phyloP scores from a whole-genome alignment of 2,329 filamentous ascomycete species.

The Claviceps pazoutovae region DNA sequence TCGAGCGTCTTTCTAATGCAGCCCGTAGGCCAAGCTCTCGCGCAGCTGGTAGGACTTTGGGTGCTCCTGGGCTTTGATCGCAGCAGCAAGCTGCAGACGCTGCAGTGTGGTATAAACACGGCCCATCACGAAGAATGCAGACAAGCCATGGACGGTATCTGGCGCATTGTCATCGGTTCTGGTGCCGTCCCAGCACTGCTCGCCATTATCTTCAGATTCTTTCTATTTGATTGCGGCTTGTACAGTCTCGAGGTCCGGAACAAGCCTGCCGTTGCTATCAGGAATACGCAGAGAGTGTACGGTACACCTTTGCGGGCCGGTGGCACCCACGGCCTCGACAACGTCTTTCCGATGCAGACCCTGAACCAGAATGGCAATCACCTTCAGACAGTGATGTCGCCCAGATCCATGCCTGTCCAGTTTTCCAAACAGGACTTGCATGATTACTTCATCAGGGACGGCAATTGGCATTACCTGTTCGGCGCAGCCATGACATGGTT shows the following conservation, averaged over 20 bases:
- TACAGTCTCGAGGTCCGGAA: slow-evolving; percentile 52
- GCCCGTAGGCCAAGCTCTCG: slow-evolving; percentile 50
- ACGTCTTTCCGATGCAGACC: slow-evolving; percentile 11
- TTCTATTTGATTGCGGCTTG: slow-evolving; percentile 51
- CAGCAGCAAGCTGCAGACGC: slow-evolving; percentile 25
- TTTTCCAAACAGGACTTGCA: slow-evolving; percentile 34
- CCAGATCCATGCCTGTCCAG: slow-evolving; percentile 29
- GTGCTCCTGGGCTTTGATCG: slow-evolving; percentile 33
- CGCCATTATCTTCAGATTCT: slow-evolving; percentile 52
- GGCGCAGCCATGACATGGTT: slow-evolving; percentile 36
- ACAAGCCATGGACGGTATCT: slow-evolving; percentile 42
- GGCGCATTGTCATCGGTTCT: slow-evolving; percentile 53
- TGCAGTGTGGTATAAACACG: slow-evolving; percentile 34
- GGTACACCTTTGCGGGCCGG: slow-evolving; percentile 19
- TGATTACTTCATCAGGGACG: slow-evolving; percentile 33
- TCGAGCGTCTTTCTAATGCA: slow-evolving; percentile 57
- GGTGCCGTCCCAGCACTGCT: slow-evolving; percentile 50
- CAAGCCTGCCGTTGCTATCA: slow-evolving; percentile 42
- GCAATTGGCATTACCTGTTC: slow-evolving; percentile 22
- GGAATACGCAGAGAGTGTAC: slow-evolving; percentile 46
- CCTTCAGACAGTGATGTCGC: slow-evolving; percentile 19
- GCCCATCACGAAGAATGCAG: slow-evolving; percentile 31
- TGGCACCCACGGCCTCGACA: slow-evolving; percentile 3
- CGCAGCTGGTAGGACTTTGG: slow-evolving; percentile 46
- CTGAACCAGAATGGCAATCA: slow-evolving; percentile 12